Conservation (phyloP, 768 basidiomycete species). For the Leccinum pellstonianum region DNA sequence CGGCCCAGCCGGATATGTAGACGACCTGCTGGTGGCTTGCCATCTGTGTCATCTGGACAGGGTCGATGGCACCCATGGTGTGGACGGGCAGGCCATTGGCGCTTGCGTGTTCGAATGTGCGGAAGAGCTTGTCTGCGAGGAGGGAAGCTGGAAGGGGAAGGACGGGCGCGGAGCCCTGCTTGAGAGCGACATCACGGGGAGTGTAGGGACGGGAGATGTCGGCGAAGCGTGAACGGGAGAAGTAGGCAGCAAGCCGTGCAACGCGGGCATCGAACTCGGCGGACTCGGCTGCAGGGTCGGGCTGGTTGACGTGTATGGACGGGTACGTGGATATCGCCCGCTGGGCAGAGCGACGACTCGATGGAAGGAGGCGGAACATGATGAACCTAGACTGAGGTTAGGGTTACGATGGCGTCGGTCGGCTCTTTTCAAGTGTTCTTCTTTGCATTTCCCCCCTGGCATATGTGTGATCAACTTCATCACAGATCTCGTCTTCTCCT, state of each 20-base stretch:
- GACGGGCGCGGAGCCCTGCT: conserved; percentile 85
- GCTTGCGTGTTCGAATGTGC: conserved; percentile 59
- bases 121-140: conserved; percentile 85
- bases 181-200: conserved; percentile 75
- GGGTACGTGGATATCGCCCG: conserved; percentile 43
- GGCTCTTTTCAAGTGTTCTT: conserved; percentile 12
- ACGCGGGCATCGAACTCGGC: conserved; percentile 59
- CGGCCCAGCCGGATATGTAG: conserved; percentile 93
- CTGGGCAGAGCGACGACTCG: conserved; percentile 9
- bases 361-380: not conserved
- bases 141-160: conserved; percentile 72
- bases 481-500: conserved; percentile 11
- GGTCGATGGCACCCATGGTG: conserved; percentile 93
- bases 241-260: conserved; percentile 69
- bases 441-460: conserved; percentile 3
- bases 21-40: conserved; percentile 81
- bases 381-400: conserved; percentile 36
- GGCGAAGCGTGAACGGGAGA: conserved; percentile 69
- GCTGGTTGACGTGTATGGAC: conserved; percentile 54
- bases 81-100: conserved; percentile 70
- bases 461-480: not conserved
- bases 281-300: conserved; percentile 55
- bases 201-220: conserved; percentile 77
- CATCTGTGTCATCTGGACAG: conserved; percentile 95
- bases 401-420: conserved; percentile 28